Evolutionary conservation across 1,284 basidiomycete genomes (phyloP).

Genomic region (Testicularia cyperi): DNA sequence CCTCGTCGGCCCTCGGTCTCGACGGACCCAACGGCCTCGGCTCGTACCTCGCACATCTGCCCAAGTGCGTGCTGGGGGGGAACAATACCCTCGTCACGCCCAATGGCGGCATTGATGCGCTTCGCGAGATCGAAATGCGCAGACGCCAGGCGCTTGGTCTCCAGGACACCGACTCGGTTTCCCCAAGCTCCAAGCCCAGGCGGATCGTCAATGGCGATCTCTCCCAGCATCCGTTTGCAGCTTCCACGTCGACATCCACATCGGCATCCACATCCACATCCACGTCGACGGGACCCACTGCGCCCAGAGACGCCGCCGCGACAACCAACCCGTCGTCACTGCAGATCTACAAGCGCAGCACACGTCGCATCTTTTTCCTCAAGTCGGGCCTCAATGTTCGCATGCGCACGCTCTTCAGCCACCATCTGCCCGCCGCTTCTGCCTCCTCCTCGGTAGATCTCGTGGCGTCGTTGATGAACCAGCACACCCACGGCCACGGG

Average conservation of each 20-base stretch:
- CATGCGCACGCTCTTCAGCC: slow-evolving; percentile 37
- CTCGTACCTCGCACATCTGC: slow-evolving; percentile 21
- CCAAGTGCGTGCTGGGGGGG: slow-evolving; percentile 20
- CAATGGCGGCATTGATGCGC: slow-evolving; percentile 15
- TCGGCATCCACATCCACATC: background rate
- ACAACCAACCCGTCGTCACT: background rate
- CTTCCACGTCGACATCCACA: background rate
- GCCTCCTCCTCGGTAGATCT: background rate
- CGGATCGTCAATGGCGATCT: slow-evolving; percentile 31
- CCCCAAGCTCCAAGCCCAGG: background rate
- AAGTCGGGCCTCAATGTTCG: slow-evolving; percentile 36
- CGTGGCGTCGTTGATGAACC: background rate
- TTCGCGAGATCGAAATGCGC: slow-evolving; percentile 14
- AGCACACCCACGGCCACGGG: background rate
- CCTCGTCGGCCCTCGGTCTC: slow-evolving; percentile 22
- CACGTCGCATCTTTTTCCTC: slow-evolving; percentile 16
- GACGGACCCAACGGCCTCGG: slow-evolving; percentile 34
- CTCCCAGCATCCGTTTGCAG: no score
- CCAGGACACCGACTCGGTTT: background rate
- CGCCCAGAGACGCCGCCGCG: background rate
- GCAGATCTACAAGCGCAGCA: slow-evolving; percentile 33
- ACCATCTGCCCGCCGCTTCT: slow-evolving; percentile 1
- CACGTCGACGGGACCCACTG: background rate
- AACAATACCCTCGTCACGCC: slow-evolving; percentile 38
- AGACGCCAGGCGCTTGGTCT: slow-evolving; percentile 1